Conservation (phyloP, 2,329 filamentous ascomycete genomes). For the Monilinia fructigena region DNA sequence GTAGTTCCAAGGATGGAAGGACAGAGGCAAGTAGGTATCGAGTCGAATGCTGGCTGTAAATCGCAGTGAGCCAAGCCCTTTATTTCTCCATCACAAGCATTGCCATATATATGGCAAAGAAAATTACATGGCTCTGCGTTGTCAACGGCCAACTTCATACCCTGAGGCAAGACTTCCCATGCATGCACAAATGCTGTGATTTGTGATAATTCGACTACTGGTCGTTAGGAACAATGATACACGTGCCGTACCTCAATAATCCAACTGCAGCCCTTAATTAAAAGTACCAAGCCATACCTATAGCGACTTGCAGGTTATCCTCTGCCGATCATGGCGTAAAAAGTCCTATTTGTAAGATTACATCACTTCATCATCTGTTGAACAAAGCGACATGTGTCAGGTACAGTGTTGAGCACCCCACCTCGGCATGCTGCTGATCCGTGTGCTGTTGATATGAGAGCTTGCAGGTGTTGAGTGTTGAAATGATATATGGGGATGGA, state of each 20-base stretch:
- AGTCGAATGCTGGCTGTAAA: neutral
- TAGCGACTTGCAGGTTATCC: neutral
- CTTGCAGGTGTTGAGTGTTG: neutral
- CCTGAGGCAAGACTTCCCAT: neutral
- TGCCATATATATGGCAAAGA: neutral
- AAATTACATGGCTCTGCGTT: neutral
- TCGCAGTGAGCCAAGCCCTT: neutral
- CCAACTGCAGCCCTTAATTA: neutral
- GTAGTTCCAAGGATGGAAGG: neutral
- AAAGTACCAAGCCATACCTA: neutral
- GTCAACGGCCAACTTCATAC: neutral
- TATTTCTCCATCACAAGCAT: constrained; percentile 6
- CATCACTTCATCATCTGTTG: neutral
- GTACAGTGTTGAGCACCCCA: neutral
- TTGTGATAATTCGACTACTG: neutral
- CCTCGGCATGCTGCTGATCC: neutral
- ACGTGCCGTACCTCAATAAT: neutral
- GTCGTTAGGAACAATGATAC: neutral
- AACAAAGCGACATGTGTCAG: neutral
- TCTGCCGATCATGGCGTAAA: neutral
- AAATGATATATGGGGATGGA: neutral
- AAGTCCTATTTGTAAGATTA: neutral
- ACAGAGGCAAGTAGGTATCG: neutral
- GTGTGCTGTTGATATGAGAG: neutral
- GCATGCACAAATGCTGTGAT: neutral